These are phyloP conservation scores for Stemphylium lycopersici DNA, from an alignment of 2,329 filamentous ascomycete species.

Conservation along the genomic window DNA sequence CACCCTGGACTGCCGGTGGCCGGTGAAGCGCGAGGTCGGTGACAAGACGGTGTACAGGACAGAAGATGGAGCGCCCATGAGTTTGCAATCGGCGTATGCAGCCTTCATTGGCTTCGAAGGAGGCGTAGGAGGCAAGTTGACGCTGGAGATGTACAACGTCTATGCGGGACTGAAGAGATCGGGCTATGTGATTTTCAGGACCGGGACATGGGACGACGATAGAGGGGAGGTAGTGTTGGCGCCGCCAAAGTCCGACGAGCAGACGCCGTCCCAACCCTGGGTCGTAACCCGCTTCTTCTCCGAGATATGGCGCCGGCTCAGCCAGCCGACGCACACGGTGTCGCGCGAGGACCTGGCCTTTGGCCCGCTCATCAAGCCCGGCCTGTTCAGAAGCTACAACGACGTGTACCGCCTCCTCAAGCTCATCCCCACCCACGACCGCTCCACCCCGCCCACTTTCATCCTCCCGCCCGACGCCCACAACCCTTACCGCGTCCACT, in stretches of 20 bases:
- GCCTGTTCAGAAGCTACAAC: conserved; percentile 61
- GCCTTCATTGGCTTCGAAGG: conserved; percentile 76
- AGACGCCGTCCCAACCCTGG: conserved; percentile 14
- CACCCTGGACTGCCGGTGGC: conserved; percentile 86
- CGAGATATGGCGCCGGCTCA: conserved; percentile 43
- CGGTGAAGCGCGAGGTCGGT: conserved; percentile 49
- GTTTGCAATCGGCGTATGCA: conserved; percentile 87
- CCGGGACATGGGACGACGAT: conserved; percentile 57
- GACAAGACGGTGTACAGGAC: conserved; percentile 47
- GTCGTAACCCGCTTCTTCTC: conserved; percentile 46
- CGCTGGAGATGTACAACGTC: conserved; percentile 83
- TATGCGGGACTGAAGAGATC: conserved; percentile 82
- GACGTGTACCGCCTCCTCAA: conserved; percentile 79
- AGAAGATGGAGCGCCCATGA: conserved; percentile 76
- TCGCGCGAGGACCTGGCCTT: conserved; percentile 35
- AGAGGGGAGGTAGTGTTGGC: conserved; percentile 24
- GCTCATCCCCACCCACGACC: conserved; percentile 74
- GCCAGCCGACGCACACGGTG: conserved; percentile 24
- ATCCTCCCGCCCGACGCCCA: conserved; percentile 36
- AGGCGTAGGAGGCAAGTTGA: conserved; percentile 57
- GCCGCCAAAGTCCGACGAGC: conserved; percentile 5
- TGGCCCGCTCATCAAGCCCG: conserved; percentile 59
- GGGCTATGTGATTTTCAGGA: conserved; percentile 81
- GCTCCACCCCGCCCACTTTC: conserved; percentile 48
- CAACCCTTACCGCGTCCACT: conserved; percentile 74